These are phyloP conservation scores for Geranium brycei DNA, from an alignment of 345 rosid genomes.

Conservation along the genomic window DNA sequence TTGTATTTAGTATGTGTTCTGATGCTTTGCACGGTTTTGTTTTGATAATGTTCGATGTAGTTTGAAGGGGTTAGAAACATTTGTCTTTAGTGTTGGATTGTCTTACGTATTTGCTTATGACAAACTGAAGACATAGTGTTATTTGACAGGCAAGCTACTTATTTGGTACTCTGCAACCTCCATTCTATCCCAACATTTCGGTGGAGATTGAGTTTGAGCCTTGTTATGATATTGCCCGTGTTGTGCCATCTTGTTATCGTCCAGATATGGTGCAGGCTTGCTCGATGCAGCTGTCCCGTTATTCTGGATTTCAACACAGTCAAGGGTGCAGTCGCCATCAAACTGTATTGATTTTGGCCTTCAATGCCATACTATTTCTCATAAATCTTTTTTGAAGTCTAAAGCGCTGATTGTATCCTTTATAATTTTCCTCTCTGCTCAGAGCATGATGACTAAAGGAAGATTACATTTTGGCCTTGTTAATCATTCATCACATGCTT, in stretches of 20 bases:
- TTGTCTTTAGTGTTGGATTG: neutral
- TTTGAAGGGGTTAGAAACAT: neutral
- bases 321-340: slow-evolving; percentile 22
- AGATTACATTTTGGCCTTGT: slow-evolving; percentile 24
- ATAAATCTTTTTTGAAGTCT: neutral
- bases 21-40: neutral
- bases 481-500: slow-evolving; percentile 39
- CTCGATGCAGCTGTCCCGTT: slow-evolving; percentile 40
- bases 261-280: slow-evolving; percentile 36
- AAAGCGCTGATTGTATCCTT: neutral
- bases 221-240: slow-evolving; percentile 5
- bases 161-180: neutral
- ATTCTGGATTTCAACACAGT: slow-evolving; percentile 27
- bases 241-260: neutral
- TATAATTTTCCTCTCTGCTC: slow-evolving; percentile 8
- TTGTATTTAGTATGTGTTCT: neutral
- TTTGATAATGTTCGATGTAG: neutral
- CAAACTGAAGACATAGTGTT: neutral
- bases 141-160: neutral
- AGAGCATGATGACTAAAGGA: slow-evolving; percentile 31
- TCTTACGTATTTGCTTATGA: neutral
- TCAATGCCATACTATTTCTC: no score
- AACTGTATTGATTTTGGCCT: slow-evolving; percentile 17
- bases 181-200: neutral
- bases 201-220: slow-evolving; percentile 27